A percentile compares a stretch with the other conserved stretches of the same genome.
Conservation (phyloP, 2,329 filamentous ascomycete species). For the Metarhizium anisopliae region DNA sequence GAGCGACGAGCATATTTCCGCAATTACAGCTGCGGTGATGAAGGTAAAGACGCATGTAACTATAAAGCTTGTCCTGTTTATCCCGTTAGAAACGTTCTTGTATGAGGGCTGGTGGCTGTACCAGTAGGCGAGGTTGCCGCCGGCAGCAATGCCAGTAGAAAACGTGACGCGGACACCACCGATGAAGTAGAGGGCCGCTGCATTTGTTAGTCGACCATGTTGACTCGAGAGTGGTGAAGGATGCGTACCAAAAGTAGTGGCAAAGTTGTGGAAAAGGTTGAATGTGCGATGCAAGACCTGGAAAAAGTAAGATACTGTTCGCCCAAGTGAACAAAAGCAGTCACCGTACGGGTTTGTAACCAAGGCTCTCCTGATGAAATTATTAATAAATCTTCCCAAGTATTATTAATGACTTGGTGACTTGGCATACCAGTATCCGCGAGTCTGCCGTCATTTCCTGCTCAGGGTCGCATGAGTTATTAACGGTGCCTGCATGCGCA, state of each 20-base stretch:
- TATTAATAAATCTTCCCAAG: too few species aligned
- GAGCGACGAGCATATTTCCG: conserved; percentile 51
- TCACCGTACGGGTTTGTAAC: too few species aligned
- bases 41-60: conserved; percentile 51
- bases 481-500: too few species aligned
- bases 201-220: not conserved
- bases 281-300: not conserved
- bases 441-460: not conserved
- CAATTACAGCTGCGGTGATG: conserved; percentile 51
- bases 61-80: conserved; percentile 46
- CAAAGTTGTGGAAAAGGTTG: not conserved
- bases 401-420: too few species aligned
- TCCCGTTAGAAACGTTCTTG: not conserved
- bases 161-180: conserved; percentile 52
- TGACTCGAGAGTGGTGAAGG: not conserved
- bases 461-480: not conserved
- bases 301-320: not conserved
- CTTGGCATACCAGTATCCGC: not conserved
- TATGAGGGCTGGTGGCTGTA: conserved; percentile 14
- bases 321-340: too few species aligned
- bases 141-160: conserved; percentile 52
- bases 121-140: conserved; percentile 53
- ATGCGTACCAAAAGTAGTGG: not conserved
- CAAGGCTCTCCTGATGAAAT: too few species aligned
- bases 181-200: conserved; percentile 52